Evolutionary conservation across 2,329 filamentous ascomycete genomes (phyloP), one percentile per base, ranked within the genome.

Genomic region (Cladosporium sp.): DNA sequence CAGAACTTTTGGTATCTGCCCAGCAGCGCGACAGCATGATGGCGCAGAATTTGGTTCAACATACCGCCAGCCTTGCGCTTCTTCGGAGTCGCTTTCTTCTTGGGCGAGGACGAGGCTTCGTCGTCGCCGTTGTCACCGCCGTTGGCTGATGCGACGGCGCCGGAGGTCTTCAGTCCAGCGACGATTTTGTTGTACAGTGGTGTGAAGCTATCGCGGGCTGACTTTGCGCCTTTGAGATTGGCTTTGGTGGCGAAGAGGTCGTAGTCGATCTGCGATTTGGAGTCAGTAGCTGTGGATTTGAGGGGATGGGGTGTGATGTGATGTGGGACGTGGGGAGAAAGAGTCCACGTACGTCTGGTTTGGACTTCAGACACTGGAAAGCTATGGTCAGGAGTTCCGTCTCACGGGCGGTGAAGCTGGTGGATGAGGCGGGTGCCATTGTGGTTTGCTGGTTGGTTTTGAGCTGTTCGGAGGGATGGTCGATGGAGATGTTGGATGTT

Each of bases 151-250:
- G n/a, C 42, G n/a, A n/a, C 3, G 25, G n/a, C 51, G 5, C 36
- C 25, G 17, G 28, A 15, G 2, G 11, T 34, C 51, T 55, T 43
- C 37, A 15, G 11, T 6, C 38, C 25, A 37, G 45, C 36, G 7
- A 42, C n/a, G n/a, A 58, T 22, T 37, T 58, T 58, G 28, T 51
- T 58, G 45, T 49, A 43, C 22, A 58, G 20, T 5, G 22, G 36
- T 17, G 20, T 15, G 37, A 58, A 58, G 36, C 20, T 37, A 45
- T 58, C 55, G 47, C 55, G 55, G 1, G 55, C 55, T 22, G 55
- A 58, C 19, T 58, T 58, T 34, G 55, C 45, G 37, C 55, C 55
- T 37, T 51, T 51, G 36, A 58, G 55, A 30, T 17, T 25, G 30
- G 55, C 47, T 30, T 30, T 40, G 19, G 19, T 6, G 30, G 55